A percentile compares a stretch with the other conserved stretches of the same genome.
These are phyloP conservation scores for Nakazawaea laoshanensis DNA, from an alignment of 805 yeast genomes.

Conservation along the genomic window DNA sequence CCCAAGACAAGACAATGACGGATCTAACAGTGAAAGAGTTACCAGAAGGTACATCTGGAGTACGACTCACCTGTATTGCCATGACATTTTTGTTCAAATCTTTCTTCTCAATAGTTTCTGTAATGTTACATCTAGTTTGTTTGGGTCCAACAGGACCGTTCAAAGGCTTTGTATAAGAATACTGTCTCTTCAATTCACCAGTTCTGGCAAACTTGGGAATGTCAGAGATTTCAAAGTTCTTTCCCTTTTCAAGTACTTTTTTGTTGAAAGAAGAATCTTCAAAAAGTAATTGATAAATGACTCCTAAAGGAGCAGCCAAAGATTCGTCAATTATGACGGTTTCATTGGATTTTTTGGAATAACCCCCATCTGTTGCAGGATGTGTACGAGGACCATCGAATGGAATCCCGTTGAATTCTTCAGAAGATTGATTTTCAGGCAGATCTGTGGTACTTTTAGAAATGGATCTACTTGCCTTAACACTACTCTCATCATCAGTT, in stretches of 20 bases:
- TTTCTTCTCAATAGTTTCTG: slow-evolving; percentile 45
- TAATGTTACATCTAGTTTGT: slow-evolving; percentile 58
- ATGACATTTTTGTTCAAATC: slow-evolving; percentile 40
- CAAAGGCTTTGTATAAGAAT: slow-evolving; percentile 55
- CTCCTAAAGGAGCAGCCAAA: slow-evolving; percentile 59
- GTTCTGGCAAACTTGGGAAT: slow-evolving; percentile 29
- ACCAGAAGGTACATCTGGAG: slow-evolving; percentile 85
- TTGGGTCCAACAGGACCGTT: slow-evolving; percentile 69
- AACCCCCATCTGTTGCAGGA: slow-evolving; percentile 27
- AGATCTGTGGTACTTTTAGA: not conserved
- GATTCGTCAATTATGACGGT: slow-evolving; percentile 44
- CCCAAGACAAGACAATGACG: slow-evolving; percentile 55
- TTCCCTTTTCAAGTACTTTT: slow-evolving; percentile 45
- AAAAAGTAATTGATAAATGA: slow-evolving; percentile 47
- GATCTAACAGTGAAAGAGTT: slow-evolving; percentile 57
- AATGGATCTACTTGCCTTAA: slow-evolving; percentile 11
- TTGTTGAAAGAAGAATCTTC: slow-evolving; percentile 38
- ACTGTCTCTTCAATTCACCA: slow-evolving; percentile 31
- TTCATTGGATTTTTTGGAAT: slow-evolving; percentile 39
- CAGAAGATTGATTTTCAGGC: slow-evolving; percentile 15
- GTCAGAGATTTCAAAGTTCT: slow-evolving; percentile 51
- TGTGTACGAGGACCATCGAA: slow-evolving; percentile 29
- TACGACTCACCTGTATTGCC: slow-evolving; percentile 49
- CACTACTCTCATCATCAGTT: slow-evolving; percentile 17
- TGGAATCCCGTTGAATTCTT: slow-evolving; percentile 28